These are phyloP conservation scores for Nitzschia inconspicua DNA, from an alignment of 108 stramenopile species.

Conservation along the genomic window DNA sequence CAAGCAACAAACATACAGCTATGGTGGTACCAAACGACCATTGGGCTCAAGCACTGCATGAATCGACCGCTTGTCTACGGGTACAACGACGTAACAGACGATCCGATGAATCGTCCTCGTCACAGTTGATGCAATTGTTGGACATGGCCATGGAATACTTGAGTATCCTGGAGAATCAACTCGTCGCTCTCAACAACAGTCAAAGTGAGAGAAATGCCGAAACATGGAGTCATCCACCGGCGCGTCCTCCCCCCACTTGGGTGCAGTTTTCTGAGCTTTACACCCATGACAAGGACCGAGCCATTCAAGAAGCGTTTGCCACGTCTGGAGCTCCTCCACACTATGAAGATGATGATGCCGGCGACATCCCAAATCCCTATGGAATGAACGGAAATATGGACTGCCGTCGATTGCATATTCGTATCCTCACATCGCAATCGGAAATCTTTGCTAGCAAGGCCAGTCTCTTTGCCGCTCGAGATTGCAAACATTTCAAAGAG, in stretches of 20 bases:
- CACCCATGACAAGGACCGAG: neutral
- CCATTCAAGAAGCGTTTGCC: neutral
- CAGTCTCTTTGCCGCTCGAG: neutral
- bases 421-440: constrained; percentile 12
- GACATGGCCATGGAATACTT: neutral
- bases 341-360: too few species aligned
- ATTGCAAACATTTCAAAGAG: neutral
- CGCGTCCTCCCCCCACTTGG: neutral
- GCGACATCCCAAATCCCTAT: too few species aligned
- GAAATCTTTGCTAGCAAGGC: constrained; percentile 20
- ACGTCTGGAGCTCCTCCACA: neutral
- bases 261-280: neutral
- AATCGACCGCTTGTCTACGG: constrained; percentile 5
- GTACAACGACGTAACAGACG: too few species aligned
- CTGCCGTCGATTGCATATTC: constrained; percentile 20
- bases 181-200: neutral
- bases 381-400: neutral
- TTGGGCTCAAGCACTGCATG: neutral
- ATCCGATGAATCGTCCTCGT: too few species aligned
- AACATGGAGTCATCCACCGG: neutral
- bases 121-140: neutral
- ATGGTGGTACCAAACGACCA: too few species aligned
- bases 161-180: neutral
- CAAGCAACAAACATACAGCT: too few species aligned
- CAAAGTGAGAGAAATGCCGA: neutral